phyloP scores from a whole-genome alignment of 257 asterid genomes.

The Primulina eburnea region DNA sequence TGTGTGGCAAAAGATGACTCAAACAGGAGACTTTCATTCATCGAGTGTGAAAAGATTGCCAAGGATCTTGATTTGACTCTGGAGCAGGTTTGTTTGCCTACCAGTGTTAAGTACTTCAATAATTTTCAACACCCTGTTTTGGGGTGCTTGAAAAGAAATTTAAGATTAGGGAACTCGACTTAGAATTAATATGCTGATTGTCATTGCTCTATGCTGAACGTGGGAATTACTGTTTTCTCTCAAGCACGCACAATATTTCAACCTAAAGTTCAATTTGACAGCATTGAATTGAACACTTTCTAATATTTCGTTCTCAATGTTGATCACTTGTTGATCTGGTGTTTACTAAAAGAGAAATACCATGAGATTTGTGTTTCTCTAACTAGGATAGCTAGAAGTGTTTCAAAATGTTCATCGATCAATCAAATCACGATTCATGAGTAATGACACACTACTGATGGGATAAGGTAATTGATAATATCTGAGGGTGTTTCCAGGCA shows the following conservation, averaged over 20 bases:
- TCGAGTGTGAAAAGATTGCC: constrained; percentile 75
- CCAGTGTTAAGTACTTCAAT: constrained; percentile 18
- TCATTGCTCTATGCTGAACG: background rate
- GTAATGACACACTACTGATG: constrained; percentile 5
- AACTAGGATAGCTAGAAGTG: background rate
- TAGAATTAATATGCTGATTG: constrained; percentile 18
- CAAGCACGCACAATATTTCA: background rate
- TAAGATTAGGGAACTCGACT: constrained; percentile 13
- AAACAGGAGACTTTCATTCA: constrained; percentile 60
- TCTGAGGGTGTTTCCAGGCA: constrained; percentile 16
- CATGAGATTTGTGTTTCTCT: constrained; percentile 4
- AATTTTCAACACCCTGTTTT: constrained; percentile 5
- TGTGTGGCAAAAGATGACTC: constrained; percentile 50
- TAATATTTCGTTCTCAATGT: constrained; percentile 16
- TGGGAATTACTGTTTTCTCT: background rate
- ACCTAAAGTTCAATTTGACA: constrained; percentile 4
- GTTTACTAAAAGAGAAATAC: background rate
- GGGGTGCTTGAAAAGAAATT: constrained; percentile 8
- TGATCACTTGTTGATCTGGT: constrained; percentile 1
- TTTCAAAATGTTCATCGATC: constrained; percentile 4
- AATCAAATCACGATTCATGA: constrained; percentile 8
- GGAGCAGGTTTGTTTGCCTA: constrained; percentile 70
- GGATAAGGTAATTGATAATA: constrained; percentile 10
- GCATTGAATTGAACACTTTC: constrained; percentile 18
- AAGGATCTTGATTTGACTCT: constrained; percentile 76